phyloP scores from a whole-genome alignment of 2,329 filamentous ascomycete species.

The Claviceps paspali region DNA sequence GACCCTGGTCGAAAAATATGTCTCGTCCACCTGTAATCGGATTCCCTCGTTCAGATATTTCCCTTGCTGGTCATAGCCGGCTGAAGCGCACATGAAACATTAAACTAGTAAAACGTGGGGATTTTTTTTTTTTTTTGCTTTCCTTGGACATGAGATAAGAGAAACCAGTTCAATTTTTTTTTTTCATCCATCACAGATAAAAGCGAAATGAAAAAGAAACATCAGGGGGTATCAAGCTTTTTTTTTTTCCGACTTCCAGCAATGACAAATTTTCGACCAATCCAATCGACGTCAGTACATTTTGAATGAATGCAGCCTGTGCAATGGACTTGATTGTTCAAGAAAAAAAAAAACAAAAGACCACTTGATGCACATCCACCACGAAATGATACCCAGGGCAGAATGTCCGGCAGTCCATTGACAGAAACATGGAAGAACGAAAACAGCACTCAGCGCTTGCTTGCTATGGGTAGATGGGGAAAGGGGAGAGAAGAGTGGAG shows the following conservation, averaged over 20 bases:
- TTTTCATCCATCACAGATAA: background rate
- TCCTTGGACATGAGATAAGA: too few relatives aligned
- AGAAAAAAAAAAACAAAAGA: conserved; percentile 13
- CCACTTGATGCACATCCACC: conserved; percentile 5
- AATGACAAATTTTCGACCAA: conserved; percentile 3
- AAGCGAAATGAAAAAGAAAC: conserved; percentile 7
- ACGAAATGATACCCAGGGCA: conserved; percentile 8
- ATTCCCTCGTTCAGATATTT: too few relatives aligned
- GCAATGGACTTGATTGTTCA: conserved; percentile 10
- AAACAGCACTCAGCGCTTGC: conserved; percentile 7
- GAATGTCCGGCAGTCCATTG: background rate
- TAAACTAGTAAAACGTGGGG: too few relatives aligned
- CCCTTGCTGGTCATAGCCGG: too few relatives aligned
- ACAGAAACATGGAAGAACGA: background rate
- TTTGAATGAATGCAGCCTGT: background rate
- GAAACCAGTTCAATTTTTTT: too few relatives aligned
- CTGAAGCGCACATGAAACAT: background rate
- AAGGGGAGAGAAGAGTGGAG: conserved; percentile 11
- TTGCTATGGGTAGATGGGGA: too few relatives aligned
- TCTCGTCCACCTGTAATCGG: too few relatives aligned
- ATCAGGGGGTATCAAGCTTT: conserved; percentile 23
- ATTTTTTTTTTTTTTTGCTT: too few relatives aligned
- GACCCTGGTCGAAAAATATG: background rate
- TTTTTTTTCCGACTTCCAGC: conserved; percentile 11
- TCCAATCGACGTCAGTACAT: background rate